Conservation (phyloP, 2,329 filamentous ascomycete species). For the Emergomyces africanus region DNA sequence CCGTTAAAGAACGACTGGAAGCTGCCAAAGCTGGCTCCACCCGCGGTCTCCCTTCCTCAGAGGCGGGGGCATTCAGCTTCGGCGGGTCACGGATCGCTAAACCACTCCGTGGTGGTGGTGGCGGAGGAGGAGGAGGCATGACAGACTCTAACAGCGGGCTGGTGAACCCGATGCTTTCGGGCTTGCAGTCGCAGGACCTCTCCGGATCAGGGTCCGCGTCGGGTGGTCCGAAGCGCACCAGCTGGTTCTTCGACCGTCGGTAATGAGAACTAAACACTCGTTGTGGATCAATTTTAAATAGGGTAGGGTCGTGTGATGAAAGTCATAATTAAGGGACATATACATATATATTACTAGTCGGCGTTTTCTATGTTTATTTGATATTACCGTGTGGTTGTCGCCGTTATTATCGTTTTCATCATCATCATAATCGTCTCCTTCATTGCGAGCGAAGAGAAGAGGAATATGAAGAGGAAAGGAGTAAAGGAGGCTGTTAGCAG, state of each 20-base stretch:
- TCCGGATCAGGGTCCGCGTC: constrained; percentile 36
- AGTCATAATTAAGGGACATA: neutral
- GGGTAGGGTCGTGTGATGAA: neutral
- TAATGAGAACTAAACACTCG: constrained; percentile 11
- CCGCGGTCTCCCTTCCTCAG: constrained; percentile 58
- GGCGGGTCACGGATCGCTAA: constrained; percentile 50
- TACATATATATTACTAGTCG: neutral
- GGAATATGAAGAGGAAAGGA: too few species aligned
- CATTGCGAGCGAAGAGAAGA: neutral
- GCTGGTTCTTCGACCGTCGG: constrained; percentile 38
- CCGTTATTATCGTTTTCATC: too few species aligned
- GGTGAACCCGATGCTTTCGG: constrained; percentile 19
- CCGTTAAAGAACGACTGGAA: constrained; percentile 95
- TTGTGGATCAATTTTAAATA: neutral
- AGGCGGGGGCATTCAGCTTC: constrained; percentile 61
- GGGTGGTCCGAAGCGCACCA: constrained; percentile 49
- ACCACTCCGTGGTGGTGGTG: constrained; percentile 43
- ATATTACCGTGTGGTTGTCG: neutral
- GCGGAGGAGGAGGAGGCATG: constrained; percentile 11
- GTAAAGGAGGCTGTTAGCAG: neutral
- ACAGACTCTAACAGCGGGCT: constrained; percentile 23
- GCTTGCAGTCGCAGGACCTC: constrained; percentile 56
- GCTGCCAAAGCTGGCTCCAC: constrained; percentile 87
- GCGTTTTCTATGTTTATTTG: neutral
- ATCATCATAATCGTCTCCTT: neutral